Evolutionary conservation across 805 yeast species (phyloP).

Genomic region (Priceomyces medius): DNA sequence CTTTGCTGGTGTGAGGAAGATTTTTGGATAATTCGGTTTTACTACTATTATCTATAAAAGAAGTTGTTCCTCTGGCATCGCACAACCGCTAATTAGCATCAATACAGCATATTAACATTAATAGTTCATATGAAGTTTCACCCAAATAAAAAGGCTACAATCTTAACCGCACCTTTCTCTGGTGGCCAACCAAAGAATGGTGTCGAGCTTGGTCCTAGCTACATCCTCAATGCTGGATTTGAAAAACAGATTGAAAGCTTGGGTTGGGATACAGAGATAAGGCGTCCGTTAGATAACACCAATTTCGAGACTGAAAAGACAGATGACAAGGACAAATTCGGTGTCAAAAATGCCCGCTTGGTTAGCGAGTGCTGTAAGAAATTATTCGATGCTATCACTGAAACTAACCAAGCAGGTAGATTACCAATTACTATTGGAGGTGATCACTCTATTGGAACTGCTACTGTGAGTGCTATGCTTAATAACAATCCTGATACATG

Average conservation of each 20-base stretch:
- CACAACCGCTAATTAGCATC: too few relatives aligned
- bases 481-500: constrained; percentile 83
- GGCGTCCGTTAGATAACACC: constrained; percentile 52
- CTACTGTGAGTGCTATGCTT: constrained; percentile 83
- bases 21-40: neutral
- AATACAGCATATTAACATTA: constrained; percentile 6
- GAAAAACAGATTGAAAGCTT: constrained; percentile 57
- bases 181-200: constrained; percentile 96
- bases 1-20: neutral
- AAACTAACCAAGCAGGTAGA: constrained; percentile 44
- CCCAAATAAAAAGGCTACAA: constrained; percentile 55
- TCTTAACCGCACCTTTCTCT: constrained; percentile 87
- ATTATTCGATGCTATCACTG: constrained; percentile 60
- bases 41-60: too few relatives aligned
- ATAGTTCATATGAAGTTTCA: constrained; percentile 42
- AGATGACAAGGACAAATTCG: constrained; percentile 45
- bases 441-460: constrained; percentile 94
- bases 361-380: constrained; percentile 71
- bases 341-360: constrained; percentile 70
- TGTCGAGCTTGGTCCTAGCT: constrained; percentile 91
- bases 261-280: constrained; percentile 66
- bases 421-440: constrained; percentile 92
- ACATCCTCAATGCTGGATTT: constrained; percentile 71
- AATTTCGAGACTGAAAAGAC: constrained; percentile 44
- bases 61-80: too few relatives aligned